Evolutionary conservation across 352 stramenopile genomes (phyloP), one percentile per base, ranked within the genome.

Genomic region (Pythium periplocum): DNA sequence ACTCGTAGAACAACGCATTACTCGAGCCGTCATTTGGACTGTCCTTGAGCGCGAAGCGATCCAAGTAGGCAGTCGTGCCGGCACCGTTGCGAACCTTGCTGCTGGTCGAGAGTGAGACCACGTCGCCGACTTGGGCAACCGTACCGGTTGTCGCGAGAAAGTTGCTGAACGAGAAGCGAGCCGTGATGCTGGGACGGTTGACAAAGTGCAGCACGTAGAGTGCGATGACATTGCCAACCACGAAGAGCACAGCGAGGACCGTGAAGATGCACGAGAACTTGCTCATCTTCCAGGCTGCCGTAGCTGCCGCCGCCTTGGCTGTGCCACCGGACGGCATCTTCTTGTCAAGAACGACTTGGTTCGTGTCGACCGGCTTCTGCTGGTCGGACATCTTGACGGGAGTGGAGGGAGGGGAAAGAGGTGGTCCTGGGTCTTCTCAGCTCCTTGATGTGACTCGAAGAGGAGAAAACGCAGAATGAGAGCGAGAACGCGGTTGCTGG

Each of bases 181-280:
- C 78, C 0, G 62, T 73, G 7, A 64, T 57, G 32, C 59, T 66
- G 2, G 77, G 71, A 9, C 61, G 66, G 52, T 86, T 65, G 12
- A 69, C 71, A 47, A 88, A 88, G 63, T 86, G 78, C 30, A 89
- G 62, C 34, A 77, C 62, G 64, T 81, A 89, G 17, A 89, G 53
- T 11, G 73, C 78, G 6, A 68, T 70, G 42, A 85, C 53, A 57
- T 88, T 88, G 62, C 71, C 57, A 17, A 86, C 31, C 49, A 86
- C 12, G 43, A 85, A 87, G 45, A 83, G 32, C 48, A 83, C 73
- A 11, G 65, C 68, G 33, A 81, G 32, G 10, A 55, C 32, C n/a
- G 65, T 62, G 31, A 75, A 41, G 1, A 48, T 39, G 35, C 60
- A 33, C 2, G 43, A 26, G 4, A 77, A 32, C 17, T 42, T 46